phyloP scores from a whole-genome alignment of 805 yeast species.

The Ogataea haglerorum region DNA sequence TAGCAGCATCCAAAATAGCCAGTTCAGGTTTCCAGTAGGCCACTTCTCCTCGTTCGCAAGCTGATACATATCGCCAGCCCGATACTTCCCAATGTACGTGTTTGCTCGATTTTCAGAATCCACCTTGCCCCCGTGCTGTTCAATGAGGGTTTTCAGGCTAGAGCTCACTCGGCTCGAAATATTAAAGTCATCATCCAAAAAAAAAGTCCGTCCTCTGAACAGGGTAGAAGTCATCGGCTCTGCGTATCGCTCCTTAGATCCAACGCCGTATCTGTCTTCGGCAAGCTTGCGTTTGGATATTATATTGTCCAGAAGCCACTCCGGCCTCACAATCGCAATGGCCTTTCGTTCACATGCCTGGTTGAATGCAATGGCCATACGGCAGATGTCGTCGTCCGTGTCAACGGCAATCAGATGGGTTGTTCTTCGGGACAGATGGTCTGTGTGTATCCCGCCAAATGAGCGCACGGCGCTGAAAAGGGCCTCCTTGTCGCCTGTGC shows the following conservation, averaged over 20 bases:
- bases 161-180: conserved; percentile 42
- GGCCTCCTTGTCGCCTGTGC: conserved; percentile 59
- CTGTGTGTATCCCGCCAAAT: conserved; percentile 73
- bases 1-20: conserved; percentile 71
- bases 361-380: conserved; percentile 26
- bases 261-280: conserved; percentile 52
- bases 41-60: conserved; percentile 40
- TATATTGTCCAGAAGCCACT: conserved; percentile 76
- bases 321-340: conserved; percentile 66
- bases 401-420: conserved; percentile 72
- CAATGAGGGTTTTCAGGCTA: conserved; percentile 44
- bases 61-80: conserved; percentile 55
- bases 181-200: conserved; percentile 51
- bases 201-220: conserved; percentile 46
- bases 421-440: conserved; percentile 61
- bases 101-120: conserved; percentile 26
- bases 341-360: conserved; percentile 31
- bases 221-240: conserved; percentile 21
- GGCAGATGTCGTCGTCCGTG: conserved; percentile 48
- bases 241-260: background rate
- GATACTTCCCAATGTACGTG: conserved; percentile 59
- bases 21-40: conserved; percentile 62
- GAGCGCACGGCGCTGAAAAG: conserved; percentile 64
- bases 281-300: conserved; percentile 47
- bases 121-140: conserved; percentile 53